Conservation (phyloP, 768 basidiomycete genomes). For the Auricularia auricula-judae region DNA sequence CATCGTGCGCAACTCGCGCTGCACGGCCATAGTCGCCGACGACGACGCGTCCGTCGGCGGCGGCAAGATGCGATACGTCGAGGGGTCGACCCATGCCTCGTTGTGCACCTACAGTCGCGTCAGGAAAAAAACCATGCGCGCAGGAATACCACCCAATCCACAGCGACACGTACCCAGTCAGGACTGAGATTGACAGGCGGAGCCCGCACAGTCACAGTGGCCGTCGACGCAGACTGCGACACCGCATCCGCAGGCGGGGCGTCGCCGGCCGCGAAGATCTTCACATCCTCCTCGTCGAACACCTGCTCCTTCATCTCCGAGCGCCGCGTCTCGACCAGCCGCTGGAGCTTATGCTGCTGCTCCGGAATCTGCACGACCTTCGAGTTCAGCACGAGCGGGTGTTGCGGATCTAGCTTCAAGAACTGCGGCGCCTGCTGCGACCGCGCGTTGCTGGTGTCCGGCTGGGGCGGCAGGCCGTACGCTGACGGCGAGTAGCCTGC, state of each 20-base stretch:
- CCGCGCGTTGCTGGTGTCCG: not conserved
- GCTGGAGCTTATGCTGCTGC: conserved; percentile 42
- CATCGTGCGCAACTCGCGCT: conserved; percentile 50
- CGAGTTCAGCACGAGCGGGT: conserved; percentile 28
- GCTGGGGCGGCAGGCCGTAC: not conserved
- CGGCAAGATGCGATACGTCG: conserved; percentile 39
- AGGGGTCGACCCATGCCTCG: conserved; percentile 32
- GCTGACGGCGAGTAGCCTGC: conserved; percentile 2
- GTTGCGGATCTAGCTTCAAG: conserved; percentile 38
- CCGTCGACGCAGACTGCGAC: not conserved
- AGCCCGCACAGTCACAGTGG: too few relatives aligned
- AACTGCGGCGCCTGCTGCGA: conserved; percentile 21
- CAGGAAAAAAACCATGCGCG: too few relatives aligned
- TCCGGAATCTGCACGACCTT: conserved; percentile 41
- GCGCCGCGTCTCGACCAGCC: conserved; percentile 31
- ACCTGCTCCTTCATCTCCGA: conserved; percentile 29
- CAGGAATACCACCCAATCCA: too few relatives aligned
- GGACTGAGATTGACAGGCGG: not conserved
- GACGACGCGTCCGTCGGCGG: conserved; percentile 48
- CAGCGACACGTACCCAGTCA: too few relatives aligned
- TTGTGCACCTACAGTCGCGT: conserved; percentile 37
- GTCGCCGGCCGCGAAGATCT: conserved; percentile 25
- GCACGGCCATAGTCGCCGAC: conserved; percentile 44
- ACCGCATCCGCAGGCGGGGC: not conserved
- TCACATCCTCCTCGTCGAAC: conserved; percentile 40